A percentile compares a stretch with the other conserved stretches of the same genome.
phyloP scores from a whole-genome alignment of 179 eudicot species.

The Beta corolliflora region DNA sequence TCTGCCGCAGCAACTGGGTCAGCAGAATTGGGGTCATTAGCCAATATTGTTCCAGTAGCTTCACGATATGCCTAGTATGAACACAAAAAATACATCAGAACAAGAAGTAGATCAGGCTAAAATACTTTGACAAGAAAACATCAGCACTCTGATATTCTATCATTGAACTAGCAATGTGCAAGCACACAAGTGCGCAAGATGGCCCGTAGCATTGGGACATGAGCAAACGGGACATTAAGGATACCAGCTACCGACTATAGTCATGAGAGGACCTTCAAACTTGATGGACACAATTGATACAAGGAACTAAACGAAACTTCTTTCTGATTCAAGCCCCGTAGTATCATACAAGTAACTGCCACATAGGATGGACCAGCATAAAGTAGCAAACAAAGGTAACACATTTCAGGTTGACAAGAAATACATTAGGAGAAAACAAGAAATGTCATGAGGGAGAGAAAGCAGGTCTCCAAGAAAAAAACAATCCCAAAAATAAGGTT shows the following conservation, averaged over 20 bases:
- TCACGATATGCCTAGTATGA: slow-evolving; percentile 73
- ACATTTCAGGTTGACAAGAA: background rate
- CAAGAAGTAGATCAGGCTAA: background rate
- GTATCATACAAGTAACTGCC: background rate
- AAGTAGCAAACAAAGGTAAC: background rate
- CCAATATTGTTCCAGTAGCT: slow-evolving; percentile 76
- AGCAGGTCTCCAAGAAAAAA: background rate
- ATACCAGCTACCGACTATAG: background rate
- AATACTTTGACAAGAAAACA: background rate
- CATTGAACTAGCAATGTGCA: background rate
- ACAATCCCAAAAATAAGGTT: background rate
- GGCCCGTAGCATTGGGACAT: background rate
- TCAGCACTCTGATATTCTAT: background rate
- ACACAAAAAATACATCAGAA: slow-evolving; percentile 3
- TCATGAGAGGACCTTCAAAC: background rate
- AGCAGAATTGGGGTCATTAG: slow-evolving; percentile 33
- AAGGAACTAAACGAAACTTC: background rate
- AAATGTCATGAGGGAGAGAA: background rate
- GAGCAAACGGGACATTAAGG: background rate
- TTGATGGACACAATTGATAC: background rate
- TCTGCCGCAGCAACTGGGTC: slow-evolving; percentile 96
- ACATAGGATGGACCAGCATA: background rate
- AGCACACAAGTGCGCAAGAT: background rate
- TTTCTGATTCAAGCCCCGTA: background rate
- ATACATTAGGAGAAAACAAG: background rate